Percentiles rank a stretch among this genome's conserved stretches.
Conservation (phyloP, 2,329 filamentous ascomycete genomes). For the Onygenales sp. region DNA sequence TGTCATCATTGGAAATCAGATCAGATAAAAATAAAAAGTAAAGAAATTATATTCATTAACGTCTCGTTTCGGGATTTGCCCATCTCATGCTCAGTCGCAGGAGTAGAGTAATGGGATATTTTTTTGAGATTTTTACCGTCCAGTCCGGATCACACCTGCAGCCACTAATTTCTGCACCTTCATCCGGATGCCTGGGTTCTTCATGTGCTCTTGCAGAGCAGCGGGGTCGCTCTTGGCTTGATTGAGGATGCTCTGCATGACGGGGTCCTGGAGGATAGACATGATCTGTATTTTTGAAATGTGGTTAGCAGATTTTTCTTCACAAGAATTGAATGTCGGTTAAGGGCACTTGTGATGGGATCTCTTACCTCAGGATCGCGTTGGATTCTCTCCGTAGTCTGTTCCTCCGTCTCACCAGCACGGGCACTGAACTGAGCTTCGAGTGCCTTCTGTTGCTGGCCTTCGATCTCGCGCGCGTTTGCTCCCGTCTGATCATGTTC, state of each 20-base stretch:
- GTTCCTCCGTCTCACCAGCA: slow-evolving; percentile 90
- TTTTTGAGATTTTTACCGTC: slow-evolving; percentile 33
- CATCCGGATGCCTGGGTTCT: slow-evolving; percentile 70
- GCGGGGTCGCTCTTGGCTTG: slow-evolving; percentile 91
- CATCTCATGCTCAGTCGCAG: neutral
- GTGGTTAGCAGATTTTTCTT: slow-evolving; percentile 10
- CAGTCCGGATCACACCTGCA: slow-evolving; percentile 80
- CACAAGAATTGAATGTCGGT: no score
- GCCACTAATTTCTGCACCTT: slow-evolving; percentile 95
- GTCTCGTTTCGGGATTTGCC: neutral
- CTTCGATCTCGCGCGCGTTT: slow-evolving; percentile 83
- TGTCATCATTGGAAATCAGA: no score
- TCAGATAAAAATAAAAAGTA: no score
- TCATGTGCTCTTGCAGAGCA: slow-evolving; percentile 94
- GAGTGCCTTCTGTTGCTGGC: slow-evolving; percentile 88
- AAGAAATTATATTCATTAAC: neutral
- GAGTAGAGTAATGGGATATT: neutral
- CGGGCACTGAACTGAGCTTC: slow-evolving; percentile 80
- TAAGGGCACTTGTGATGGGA: slow-evolving; percentile 1
- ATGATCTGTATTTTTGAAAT: slow-evolving; percentile 53
- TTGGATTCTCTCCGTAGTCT: slow-evolving; percentile 85
- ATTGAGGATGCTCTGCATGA: slow-evolving; percentile 96
- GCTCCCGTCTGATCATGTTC: slow-evolving; percentile 69
- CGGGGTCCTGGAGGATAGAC: slow-evolving; percentile 82
- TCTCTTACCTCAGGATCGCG: slow-evolving; percentile 74